Conservation (phyloP, 768 basidiomycete genomes). For the Leccinum ochraceum region DNA sequence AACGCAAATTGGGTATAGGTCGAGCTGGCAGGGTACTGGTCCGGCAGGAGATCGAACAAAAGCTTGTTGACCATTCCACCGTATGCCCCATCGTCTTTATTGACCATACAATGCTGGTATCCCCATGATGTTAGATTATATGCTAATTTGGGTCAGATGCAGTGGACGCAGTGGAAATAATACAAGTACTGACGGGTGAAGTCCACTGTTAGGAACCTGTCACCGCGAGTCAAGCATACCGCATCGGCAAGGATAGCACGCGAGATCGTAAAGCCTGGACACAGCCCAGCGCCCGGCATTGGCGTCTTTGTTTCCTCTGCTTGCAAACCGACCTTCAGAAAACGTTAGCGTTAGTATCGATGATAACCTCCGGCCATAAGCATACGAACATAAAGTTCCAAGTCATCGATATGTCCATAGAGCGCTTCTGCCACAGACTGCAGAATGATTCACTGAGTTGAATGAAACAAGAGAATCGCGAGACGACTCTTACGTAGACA, state of each 20-base stretch:
- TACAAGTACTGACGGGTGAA: constrained; percentile 60
- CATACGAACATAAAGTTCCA: constrained; percentile 71
- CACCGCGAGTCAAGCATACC: constrained; percentile 72
- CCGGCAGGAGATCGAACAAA: constrained; percentile 68
- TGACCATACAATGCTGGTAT: constrained; percentile 66
- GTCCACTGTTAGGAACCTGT: constrained; percentile 76
- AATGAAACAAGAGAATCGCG: constrained; percentile 16
- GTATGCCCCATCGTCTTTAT: constrained; percentile 65
- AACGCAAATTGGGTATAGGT: constrained; percentile 83
- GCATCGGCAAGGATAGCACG: constrained; percentile 83
- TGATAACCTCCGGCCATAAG: neutral
- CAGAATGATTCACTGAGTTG: neutral
- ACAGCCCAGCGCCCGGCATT: constrained; percentile 70
- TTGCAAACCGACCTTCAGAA: constrained; percentile 57
- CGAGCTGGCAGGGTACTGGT: constrained; percentile 63
- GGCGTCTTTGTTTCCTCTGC: constrained; percentile 71
- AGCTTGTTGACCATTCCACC: constrained; percentile 79
- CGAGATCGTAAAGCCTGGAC: constrained; percentile 82
- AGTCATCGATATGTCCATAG: constrained; percentile 73
- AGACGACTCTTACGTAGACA: constrained; percentile 44
- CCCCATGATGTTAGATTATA: constrained; percentile 81
- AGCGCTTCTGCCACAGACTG: constrained; percentile 64
- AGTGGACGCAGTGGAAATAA: neutral
- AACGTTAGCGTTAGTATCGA: neutral
- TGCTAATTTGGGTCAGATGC: constrained; percentile 40